phyloP scores from a whole-genome alignment of 768 basidiomycete genomes.

The Xerocomus spinulosus region DNA sequence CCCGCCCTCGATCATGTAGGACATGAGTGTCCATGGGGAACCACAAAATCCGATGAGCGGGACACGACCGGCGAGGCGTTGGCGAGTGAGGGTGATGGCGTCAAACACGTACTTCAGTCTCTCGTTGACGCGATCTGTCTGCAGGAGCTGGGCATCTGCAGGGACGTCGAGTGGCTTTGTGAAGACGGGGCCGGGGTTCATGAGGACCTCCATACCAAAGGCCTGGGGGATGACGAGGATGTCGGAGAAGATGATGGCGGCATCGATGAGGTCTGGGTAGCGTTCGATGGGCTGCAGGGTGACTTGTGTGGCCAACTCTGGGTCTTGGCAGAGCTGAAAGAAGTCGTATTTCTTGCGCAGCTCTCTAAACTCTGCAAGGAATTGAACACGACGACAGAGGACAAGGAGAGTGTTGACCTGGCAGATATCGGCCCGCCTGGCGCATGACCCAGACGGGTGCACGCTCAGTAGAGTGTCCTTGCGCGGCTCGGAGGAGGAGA shows the following conservation, averaged over 20 bases:
- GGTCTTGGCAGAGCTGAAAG: constrained; percentile 92
- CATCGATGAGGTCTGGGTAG: constrained; percentile 83
- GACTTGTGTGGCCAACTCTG: constrained; percentile 81
- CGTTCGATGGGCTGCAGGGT: constrained; percentile 93
- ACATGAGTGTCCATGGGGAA: constrained; percentile 97
- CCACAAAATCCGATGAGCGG: constrained; percentile 97
- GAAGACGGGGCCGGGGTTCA: constrained; percentile 90
- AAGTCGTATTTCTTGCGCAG: constrained; percentile 85
- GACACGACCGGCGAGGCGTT: constrained; percentile 78
- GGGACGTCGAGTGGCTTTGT: constrained; percentile 81
- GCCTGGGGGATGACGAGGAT: constrained; percentile 98
- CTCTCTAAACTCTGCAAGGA: constrained; percentile 73
- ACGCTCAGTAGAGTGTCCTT: constrained; percentile 83
- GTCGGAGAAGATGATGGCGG: constrained; percentile 96
- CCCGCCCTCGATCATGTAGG: constrained; percentile 98
- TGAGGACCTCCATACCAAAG: constrained; percentile 91
- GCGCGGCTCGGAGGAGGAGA: constrained; percentile 81
- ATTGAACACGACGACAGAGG: neutral
- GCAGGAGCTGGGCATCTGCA: constrained; percentile 61
- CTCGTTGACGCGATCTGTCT: constrained; percentile 70
- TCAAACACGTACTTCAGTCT: constrained; percentile 90
- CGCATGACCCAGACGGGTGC: constrained; percentile 99
- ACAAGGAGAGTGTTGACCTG: constrained; percentile 49
- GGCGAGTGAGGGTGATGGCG: constrained; percentile 83
- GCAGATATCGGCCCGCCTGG: constrained; percentile 92